Evolutionary conservation across 768 basidiomycete species (phyloP).

Genomic region (Fomitopsis pulvina): DNA sequence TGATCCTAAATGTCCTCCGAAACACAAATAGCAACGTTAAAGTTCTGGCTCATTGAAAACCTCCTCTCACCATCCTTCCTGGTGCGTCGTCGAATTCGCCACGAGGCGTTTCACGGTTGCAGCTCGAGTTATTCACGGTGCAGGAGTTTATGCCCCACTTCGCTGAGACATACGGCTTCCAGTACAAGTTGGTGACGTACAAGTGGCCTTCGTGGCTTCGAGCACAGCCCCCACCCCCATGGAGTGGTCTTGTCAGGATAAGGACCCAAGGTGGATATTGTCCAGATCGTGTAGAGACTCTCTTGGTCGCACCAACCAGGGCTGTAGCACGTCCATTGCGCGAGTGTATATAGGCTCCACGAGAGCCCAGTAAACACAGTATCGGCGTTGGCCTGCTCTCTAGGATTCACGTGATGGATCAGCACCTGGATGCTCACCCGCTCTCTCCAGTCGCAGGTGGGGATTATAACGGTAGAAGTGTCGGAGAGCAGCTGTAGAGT

Average conservation of each 20-base stretch:
- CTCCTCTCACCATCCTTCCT: conserved; percentile 97
- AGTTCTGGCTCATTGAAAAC: conserved; percentile 99
- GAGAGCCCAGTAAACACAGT: conserved; percentile 65
- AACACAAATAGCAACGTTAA: conserved; percentile 93
- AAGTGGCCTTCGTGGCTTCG: conserved; percentile 99
- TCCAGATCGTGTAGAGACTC: conserved; percentile 90
- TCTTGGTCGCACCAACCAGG: conserved; percentile 91
- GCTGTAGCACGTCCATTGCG: conserved; percentile 80
- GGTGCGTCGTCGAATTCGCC: conserved; percentile 36
- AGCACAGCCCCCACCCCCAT: conserved; percentile 69
- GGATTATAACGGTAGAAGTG: conserved; percentile 86
- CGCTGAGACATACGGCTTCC: conserved; percentile 86
- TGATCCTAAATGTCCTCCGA: conserved; percentile 92
- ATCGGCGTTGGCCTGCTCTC: conserved; percentile 50
- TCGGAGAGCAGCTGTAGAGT: conserved; percentile 47
- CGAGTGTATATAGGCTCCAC: conserved; percentile 88
- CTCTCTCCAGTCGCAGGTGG: conserved; percentile 39
- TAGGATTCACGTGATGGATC: conserved; percentile 19
- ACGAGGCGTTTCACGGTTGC: not conserved
- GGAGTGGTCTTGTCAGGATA: conserved; percentile 46
- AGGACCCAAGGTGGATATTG: conserved; percentile 78
- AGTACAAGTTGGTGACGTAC: conserved; percentile 97
- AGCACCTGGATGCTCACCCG: conserved; percentile 43
- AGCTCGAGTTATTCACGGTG: not conserved
- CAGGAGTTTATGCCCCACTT: conserved; percentile 95